Evolutionary conservation across 306 rosid species (phyloP), one percentile per base, ranked within the genome.

Genomic region (Carpinus fangiana): DNA sequence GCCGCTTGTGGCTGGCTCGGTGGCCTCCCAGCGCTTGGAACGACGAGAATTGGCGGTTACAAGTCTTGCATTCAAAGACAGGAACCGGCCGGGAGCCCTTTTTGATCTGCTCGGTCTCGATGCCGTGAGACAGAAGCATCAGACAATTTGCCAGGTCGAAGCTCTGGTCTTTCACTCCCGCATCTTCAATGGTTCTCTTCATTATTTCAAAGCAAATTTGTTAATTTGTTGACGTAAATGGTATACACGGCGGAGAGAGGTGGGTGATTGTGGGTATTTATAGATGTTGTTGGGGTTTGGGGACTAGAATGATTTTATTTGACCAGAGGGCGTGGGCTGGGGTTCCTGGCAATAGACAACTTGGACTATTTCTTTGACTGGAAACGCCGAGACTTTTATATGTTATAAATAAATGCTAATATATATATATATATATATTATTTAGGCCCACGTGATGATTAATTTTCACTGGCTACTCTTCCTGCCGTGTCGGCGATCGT

Each of bases 11-110:
- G 82, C 97, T 92, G 1, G 97, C 96, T 11, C 96, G 83, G 90
- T 94, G 98, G 3, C 98, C 97, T 8, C 98, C 98, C 0, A 92
- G 93, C 0, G 97, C 98, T 73, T 94, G 97, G 72, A 94, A 94
- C 6, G 97, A 94, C 1, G 89, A 31, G 82, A 94, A 94, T 26
- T 80, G 88, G 1, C 91, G 89, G 80, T 81, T 90, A 78, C 97
- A 93, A 4, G 97, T 92, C 73, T 94, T 94, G 90, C 98, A 94
- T 52, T 83, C 89, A 26, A 89, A 87, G 17, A 80, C 84, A 2
- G 61, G 74, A 54, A 21, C 7, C 7, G 14, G 74, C 11, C 73
- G 53, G 52, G 79, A 17, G 34, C 41, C 8, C 59, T 31, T 73
- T 0, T 4, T 66, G 26, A 23, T 23, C 23, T 72, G 55, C 31